Percentiles rank a stretch among this genome's conserved stretches.
Evolutionary conservation across 129 eudicot genomes (phyloP).

Genomic region (Saussurea involucrata): DNA sequence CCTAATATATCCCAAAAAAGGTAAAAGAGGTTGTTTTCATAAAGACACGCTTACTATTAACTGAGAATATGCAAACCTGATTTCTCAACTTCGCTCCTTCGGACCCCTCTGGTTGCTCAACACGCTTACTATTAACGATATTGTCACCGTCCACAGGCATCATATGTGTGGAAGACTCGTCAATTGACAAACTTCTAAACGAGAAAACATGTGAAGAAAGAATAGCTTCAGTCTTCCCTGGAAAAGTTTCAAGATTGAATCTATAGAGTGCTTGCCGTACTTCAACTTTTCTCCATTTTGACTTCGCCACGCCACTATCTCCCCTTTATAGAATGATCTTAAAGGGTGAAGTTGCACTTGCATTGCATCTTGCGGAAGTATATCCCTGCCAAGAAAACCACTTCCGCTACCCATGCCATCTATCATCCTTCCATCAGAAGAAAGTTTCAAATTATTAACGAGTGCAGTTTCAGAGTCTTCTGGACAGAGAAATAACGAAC

Average conservation of each 20-base stretch:
- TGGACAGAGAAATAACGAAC: slow-evolving; percentile 73
- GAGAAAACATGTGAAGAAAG: slow-evolving; percentile 95
- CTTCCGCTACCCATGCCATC: slow-evolving; percentile 39
- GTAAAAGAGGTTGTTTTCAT: too few relatives aligned
- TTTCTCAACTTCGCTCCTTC: slow-evolving; percentile 30
- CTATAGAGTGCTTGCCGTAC: slow-evolving; percentile 98
- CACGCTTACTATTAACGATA: slow-evolving; percentile 25
- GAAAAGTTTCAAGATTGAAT: slow-evolving; percentile 64
- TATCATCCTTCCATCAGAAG: slow-evolving; percentile 38
- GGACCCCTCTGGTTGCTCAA: slow-evolving; percentile 48
- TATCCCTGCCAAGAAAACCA: too few relatives aligned
- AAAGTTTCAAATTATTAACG: slow-evolving; percentile 61
- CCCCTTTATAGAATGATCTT: too few relatives aligned
- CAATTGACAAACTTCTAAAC: slow-evolving; percentile 62
- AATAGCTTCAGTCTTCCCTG: slow-evolving; percentile 62
- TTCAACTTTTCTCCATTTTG: too few relatives aligned
- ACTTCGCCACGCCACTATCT: too few relatives aligned
- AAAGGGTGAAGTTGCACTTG: too few relatives aligned
- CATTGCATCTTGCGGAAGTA: too few relatives aligned
- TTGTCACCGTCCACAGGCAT: slow-evolving; percentile 27
- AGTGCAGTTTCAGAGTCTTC: slow-evolving; percentile 61
- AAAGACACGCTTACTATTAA: too few relatives aligned
- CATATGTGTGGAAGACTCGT: slow-evolving; percentile 47
- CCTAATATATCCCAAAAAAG: too few relatives aligned
- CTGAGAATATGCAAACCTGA: slow-evolving; percentile 67